Evolutionary conservation across 2,329 filamentous ascomycete species (phyloP), one percentile per base, ranked within the genome.

Genomic region (Trichoderma sp.): DNA sequence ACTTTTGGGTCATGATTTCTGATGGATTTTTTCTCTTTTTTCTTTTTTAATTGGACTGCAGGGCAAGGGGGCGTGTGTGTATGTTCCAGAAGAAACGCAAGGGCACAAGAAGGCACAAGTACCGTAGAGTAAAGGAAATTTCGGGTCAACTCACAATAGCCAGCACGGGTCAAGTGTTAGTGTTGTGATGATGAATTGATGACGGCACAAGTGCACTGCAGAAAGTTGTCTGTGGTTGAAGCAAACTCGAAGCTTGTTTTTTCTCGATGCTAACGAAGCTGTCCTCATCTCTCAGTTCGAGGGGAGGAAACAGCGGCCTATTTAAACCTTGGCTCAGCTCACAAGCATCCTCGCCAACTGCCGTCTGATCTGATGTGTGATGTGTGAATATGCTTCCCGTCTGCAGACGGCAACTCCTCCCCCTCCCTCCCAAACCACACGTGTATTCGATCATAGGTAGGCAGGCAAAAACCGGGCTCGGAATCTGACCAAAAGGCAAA

Each of bases 131-230:
- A 48, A 34, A 35, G 10, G 57, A 39, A 57, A 45, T 19, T n/a
- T 9, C 22, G 27, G 34, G 42, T 22, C 5, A 15, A 65, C 63
- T 65, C 63, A 65, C 63, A 22, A 37, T 56, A 25, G 35, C 19
- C 27, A 64, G 50, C 34, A 64, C 37, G 15, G 32, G n/a, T 12
- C 17, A n/a, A 6, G 25, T 63, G 59, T 52, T 65, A 65, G 63
- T 56, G 63, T 52, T 54, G 50, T 65, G 39, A 39, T 65, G 63
- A 65, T 65, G 63, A 32, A 25, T 65, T 13, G 52, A 65, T 65
- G 63, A 65, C 63, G 63, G 63, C 63, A 65, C 61, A 63, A 48
- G 22, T 45, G 32, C 56, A 58, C 12, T 17, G 13, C n/a, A 25
- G 17, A 7, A 42, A n/a, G 19, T 17, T n/a, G 53, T 29, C 29